phyloP scores from a whole-genome alignment of 2,329 filamentous ascomycete genomes.

The Penicillium janthinellum region DNA sequence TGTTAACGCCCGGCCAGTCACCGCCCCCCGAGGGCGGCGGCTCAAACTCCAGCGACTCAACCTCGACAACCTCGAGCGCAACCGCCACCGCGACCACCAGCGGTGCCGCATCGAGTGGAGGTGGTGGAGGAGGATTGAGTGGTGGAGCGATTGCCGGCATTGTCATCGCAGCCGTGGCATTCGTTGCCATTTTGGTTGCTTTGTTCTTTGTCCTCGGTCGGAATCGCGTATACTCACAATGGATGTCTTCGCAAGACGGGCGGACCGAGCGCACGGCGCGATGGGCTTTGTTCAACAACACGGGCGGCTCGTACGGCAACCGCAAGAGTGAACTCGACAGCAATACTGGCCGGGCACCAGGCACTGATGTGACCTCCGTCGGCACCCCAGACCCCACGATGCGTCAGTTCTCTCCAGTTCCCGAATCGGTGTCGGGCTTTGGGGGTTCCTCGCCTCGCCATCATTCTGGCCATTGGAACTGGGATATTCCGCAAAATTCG shows the following conservation, averaged over 20 bases:
- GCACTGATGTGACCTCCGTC: conserved; percentile 10
- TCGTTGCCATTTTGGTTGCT: conserved; percentile 50
- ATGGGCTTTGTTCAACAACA: conserved; percentile 34
- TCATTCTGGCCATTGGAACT: conserved; percentile 17
- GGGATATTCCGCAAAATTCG: conserved; percentile 15
- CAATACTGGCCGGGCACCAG: conserved; percentile 3
- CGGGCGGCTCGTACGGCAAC: conserved; percentile 15
- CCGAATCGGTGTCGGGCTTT: not conserved
- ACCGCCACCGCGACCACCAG: conserved; percentile 10
- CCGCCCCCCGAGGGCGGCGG: conserved; percentile 53
- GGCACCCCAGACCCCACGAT: conserved; percentile 12
- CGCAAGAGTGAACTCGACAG: conserved; percentile 22
- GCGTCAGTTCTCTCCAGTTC: conserved; percentile 9
- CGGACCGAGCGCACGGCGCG: conserved; percentile 34
- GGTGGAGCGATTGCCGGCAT: conserved; percentile 63
- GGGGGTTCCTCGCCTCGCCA: conserved; percentile 7
- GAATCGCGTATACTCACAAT: conserved; percentile 38
- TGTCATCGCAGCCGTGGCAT: conserved; percentile 54
- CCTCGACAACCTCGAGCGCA: conserved; percentile 8
- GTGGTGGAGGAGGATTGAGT: conserved; percentile 30
- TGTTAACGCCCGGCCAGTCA: conserved; percentile 59
- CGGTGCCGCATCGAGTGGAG: conserved; percentile 6
- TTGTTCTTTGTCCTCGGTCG: conserved; percentile 41
- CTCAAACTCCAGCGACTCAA: not conserved
- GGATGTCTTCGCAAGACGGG: conserved; percentile 38